A percentile compares a stretch with the other conserved stretches of the same genome.
Conservation (phyloP, 129 eudicot genomes). For the Pulicaria dysenterica region DNA sequence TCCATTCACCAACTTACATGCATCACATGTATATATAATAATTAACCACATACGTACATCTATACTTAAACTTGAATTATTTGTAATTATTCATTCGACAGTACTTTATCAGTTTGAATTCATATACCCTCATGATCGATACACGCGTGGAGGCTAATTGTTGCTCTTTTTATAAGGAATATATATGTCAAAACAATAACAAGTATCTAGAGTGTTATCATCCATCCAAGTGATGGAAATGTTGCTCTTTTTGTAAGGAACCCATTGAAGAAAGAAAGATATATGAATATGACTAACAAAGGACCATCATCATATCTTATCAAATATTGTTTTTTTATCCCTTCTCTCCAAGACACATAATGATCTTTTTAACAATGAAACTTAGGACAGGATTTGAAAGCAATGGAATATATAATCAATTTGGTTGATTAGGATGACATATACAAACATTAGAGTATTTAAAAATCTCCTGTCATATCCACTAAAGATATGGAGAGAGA, state of each 20-base stretch:
- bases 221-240: background rate
- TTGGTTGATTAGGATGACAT: conserved; percentile 32
- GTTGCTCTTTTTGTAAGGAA: conserved; percentile 33
- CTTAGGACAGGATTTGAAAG: conserved; percentile 28
- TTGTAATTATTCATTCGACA: background rate
- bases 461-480: conserved; percentile 12
- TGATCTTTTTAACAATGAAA: background rate
- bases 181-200: background rate
- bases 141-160: background rate
- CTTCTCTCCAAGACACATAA: background rate
- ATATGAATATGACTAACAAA: background rate
- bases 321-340: conserved; percentile 3
- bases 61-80: background rate
- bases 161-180: conserved; percentile 4
- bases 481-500: conserved; percentile 12
- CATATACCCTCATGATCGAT: background rate
- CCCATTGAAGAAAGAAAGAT: conserved; percentile 30
- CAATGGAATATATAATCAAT: conserved; percentile 22
- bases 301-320: conserved; percentile 27
- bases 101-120: background rate
- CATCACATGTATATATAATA: conserved; percentile 24
- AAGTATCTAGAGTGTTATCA: no score
- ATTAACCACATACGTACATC: background rate
- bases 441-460: conserved; percentile 20
- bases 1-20: conserved; percentile 40